Percentiles rank a stretch among this genome's conserved stretches.
Conservation (phyloP, 1,284 basidiomycete genomes). For the Apiotrichum gracile region DNA sequence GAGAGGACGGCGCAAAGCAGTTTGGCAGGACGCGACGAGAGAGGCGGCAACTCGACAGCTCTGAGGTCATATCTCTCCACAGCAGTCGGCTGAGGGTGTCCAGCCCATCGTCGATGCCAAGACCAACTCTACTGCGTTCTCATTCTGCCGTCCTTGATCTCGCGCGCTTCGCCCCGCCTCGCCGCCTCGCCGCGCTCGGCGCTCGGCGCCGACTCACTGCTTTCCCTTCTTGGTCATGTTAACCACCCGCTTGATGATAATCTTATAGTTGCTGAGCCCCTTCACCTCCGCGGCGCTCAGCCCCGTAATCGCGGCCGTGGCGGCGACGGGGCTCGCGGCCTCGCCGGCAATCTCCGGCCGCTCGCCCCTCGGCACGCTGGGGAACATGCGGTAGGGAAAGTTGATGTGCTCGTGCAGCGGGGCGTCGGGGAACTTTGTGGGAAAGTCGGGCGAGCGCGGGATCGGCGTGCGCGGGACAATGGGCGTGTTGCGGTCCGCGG, state of each 20-base stretch:
- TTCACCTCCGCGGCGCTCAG: slow-evolving; percentile 25
- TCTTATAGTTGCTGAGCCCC: slow-evolving; percentile 31
- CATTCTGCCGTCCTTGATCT: background rate
- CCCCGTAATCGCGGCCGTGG: slow-evolving; percentile 33
- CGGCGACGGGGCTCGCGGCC: slow-evolving; percentile 6
- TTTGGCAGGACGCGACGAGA: no score
- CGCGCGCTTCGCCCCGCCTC: no score
- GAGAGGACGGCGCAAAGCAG: no score
- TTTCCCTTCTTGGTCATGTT: slow-evolving; percentile 48
- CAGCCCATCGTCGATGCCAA: no score
- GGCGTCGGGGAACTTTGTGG: slow-evolving; percentile 14
- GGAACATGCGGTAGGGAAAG: slow-evolving; percentile 26
- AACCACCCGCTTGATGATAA: slow-evolving; percentile 35
- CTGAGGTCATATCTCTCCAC: no score
- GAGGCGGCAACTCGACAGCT: no score
- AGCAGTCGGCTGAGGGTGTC: no score
- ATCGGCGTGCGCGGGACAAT: slow-evolving; percentile 7
- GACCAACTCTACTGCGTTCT: background rate
- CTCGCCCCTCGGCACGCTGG: background rate
- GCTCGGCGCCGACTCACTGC: slow-evolving; percentile 35
- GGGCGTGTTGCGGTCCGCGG: slow-evolving; percentile 4
- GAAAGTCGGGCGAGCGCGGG: slow-evolving; percentile 23
- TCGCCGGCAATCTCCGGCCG: slow-evolving; percentile 15
- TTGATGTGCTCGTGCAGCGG: slow-evolving; percentile 36
- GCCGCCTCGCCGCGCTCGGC: no score